Base-by-base conservation (phyloP, 2,329 filamentous ascomycete species). In the Aureobasidium sp. region DNA sequence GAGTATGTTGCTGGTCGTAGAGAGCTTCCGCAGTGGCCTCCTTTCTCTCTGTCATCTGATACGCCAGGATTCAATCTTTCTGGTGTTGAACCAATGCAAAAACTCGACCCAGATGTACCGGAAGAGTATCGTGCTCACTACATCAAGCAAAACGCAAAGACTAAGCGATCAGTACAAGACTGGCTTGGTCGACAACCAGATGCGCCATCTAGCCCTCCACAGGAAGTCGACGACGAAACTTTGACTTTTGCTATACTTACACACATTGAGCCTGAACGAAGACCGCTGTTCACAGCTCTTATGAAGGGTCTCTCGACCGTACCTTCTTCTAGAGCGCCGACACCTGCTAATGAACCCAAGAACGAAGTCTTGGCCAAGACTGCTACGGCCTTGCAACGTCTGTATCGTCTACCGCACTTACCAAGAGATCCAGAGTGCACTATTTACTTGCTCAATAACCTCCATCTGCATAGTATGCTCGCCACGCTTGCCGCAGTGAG, bases 41-140 rank as follows among this genome's bases (percentile, higher is more conserved):
- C 93, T 0, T 94, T 97, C 70, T 87, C 85, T 67, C 84, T 86
- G 5, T 81, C 82, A 44, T 80, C 84, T 41, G 85, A 84, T 3
- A 72, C 80, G 17, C 72, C 76, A 36, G 80, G 80, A 12, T 74
- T 85, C n/a, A 82, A 81, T n/a, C 51, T 59, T 27, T 69, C 74
- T 2, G 76, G 80, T 51, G 75, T 78, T 37, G 78, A 82, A 61
- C 85, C 85, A 64, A 89, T 76, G 84, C 87, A 78, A 79, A 90
- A 95, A 74, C 85, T 97, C 63, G 93, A 97, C 68, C 90, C 94
- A 7, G 93, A 97, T 72, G 90, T 97, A 12, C 91, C 91, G 0
- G 91, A 96, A 66, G 91, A 97, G 73, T 96, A 93, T 71, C 84
- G 91, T 50, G 91, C 94, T 59, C 91, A 97, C 72, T 97, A 96